A percentile compares a stretch with the other conserved stretches of the same genome.
phyloP scores from a whole-genome alignment of 768 basidiomycete species.

The Chlorophyllum brunneum region DNA sequence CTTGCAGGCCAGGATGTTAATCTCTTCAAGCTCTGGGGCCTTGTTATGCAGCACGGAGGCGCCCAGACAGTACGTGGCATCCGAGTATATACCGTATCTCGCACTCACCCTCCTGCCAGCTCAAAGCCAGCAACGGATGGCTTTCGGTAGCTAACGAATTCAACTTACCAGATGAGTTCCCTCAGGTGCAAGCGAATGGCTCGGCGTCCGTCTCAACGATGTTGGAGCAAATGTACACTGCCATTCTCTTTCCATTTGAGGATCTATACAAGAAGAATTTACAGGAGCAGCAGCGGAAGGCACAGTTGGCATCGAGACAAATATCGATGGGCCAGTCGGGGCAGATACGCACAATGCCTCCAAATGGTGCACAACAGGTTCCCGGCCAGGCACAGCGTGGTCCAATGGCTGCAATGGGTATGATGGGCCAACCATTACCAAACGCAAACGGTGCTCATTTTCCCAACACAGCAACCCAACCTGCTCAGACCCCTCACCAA shows the following conservation, averaged over 20 bases:
- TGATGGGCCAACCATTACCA: slow-evolving; percentile 12
- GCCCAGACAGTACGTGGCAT: slow-evolving; percentile 46
- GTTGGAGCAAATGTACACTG: slow-evolving; percentile 57
- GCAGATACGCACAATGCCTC: slow-evolving; percentile 21
- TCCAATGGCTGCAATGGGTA: slow-evolving; percentile 10
- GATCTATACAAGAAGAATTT: slow-evolving; percentile 61
- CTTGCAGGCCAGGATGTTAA: slow-evolving; percentile 74
- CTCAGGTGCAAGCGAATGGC: slow-evolving; percentile 42
- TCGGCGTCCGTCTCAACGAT: slow-evolving; percentile 44
- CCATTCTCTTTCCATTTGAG: slow-evolving; percentile 68
- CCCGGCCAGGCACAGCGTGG: slow-evolving; percentile 23
- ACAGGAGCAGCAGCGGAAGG: slow-evolving; percentile 55
- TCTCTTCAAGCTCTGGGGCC: slow-evolving; percentile 68
- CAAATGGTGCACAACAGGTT: slow-evolving; percentile 16
- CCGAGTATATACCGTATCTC: slow-evolving; percentile 14
- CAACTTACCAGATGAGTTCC: slow-evolving; percentile 56
- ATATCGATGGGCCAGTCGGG: slow-evolving; percentile 22
- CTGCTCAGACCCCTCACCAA: slow-evolving; percentile 14
- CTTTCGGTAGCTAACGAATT: slow-evolving; percentile 47
- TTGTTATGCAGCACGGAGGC: slow-evolving; percentile 61
- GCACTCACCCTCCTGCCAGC: slow-evolving; percentile 27
- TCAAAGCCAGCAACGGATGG: slow-evolving; percentile 56
- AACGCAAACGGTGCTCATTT: slow-evolving; percentile 5
- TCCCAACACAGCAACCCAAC: slow-evolving; percentile 3
- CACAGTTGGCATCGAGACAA: slow-evolving; percentile 40